These are phyloP conservation scores for Tylopilus plumbeoviolaceoides DNA, from an alignment of 768 basidiomycete species.

Conservation along the genomic window DNA sequence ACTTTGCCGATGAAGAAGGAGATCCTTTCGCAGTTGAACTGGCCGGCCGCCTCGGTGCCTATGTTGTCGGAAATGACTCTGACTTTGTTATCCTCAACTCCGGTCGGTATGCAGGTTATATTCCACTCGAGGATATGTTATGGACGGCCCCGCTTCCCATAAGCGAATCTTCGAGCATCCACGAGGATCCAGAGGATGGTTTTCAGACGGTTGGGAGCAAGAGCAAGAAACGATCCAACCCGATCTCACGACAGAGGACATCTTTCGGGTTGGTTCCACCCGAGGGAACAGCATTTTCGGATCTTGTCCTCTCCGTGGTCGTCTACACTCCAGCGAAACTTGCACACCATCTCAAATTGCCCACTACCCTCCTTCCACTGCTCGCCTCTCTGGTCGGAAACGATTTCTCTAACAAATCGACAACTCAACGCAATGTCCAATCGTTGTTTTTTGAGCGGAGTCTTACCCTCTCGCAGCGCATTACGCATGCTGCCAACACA, in stretches of 20 bases:
- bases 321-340: conserved; percentile 60
- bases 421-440: conserved; percentile 48
- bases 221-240: conserved; percentile 43
- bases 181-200: conserved; percentile 42
- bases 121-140: conserved; percentile 71
- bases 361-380: conserved; percentile 69
- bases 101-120: conserved; percentile 73
- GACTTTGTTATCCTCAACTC: conserved; percentile 78
- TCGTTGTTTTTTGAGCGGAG: conserved; percentile 64
- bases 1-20: conserved; percentile 78
- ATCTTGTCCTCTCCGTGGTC: conserved; percentile 49
- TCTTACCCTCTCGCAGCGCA: conserved; percentile 56
- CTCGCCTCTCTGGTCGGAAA: conserved; percentile 78
- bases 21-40: conserved; percentile 84
- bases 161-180: conserved; percentile 17
- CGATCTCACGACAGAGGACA: conserved; percentile 5
- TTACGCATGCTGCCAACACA: conserved; percentile 58
- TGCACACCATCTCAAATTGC: conserved; percentile 63
- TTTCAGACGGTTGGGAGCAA: conserved; percentile 61
- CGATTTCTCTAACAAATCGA: conserved; percentile 60
- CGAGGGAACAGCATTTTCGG: conserved; percentile 28
- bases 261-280: conserved; percentile 52
- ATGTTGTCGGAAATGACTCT: conserved; percentile 76
- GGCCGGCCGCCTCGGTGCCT: conserved; percentile 67
- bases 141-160: conserved; percentile 43